Evolutionary conservation across 2,329 filamentous ascomycete species (phyloP).

Genomic region (Fusarium sp.): DNA sequence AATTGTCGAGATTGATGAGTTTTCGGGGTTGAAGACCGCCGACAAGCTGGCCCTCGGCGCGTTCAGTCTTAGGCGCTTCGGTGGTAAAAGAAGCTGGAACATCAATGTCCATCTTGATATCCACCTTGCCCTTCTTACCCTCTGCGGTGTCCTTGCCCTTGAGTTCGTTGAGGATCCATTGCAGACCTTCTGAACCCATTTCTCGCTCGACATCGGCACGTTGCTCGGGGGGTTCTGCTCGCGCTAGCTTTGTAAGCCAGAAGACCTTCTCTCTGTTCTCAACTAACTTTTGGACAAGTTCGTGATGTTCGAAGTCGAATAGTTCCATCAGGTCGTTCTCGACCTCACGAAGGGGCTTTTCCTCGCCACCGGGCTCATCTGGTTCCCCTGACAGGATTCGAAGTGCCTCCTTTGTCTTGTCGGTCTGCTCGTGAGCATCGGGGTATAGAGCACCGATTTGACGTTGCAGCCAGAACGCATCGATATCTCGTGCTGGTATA

Average conservation of each 20-base stretch:
- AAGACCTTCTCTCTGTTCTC: slow-evolving; percentile 94
- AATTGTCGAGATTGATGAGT: slow-evolving; percentile 93
- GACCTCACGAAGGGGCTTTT: slow-evolving; percentile 90
- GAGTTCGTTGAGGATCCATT: slow-evolving; percentile 89
- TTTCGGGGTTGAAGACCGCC: slow-evolving; percentile 90
- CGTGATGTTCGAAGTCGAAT: slow-evolving; percentile 97
- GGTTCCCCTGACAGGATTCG: slow-evolving; percentile 84
- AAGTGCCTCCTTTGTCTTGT: slow-evolving; percentile 89
- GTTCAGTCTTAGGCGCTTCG: slow-evolving; percentile 66
- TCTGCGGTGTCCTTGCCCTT: slow-evolving; percentile 77
- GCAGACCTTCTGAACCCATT: slow-evolving; percentile 90
- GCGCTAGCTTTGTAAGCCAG: slow-evolving; percentile 91
- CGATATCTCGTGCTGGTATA: slow-evolving; percentile 89
- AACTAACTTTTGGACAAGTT: slow-evolving; percentile 91
- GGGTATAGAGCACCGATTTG: slow-evolving; percentile 91
- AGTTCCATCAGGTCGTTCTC: slow-evolving; percentile 99
- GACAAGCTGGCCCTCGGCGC: slow-evolving; percentile 77
- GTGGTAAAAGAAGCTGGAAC: slow-evolving; percentile 73
- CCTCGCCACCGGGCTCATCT: slow-evolving; percentile 80
- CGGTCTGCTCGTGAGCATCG: slow-evolving; percentile 92
- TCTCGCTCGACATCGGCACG: slow-evolving; percentile 86
- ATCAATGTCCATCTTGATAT: slow-evolving; percentile 97
- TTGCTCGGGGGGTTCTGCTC: slow-evolving; percentile 84
- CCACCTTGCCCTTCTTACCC: slow-evolving; percentile 77
- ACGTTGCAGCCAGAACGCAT: slow-evolving; percentile 96